These are phyloP conservation scores for Backusella psychrophila DNA, from an alignment of 192 early-diverging fungal species.

Conservation along the genomic window DNA sequence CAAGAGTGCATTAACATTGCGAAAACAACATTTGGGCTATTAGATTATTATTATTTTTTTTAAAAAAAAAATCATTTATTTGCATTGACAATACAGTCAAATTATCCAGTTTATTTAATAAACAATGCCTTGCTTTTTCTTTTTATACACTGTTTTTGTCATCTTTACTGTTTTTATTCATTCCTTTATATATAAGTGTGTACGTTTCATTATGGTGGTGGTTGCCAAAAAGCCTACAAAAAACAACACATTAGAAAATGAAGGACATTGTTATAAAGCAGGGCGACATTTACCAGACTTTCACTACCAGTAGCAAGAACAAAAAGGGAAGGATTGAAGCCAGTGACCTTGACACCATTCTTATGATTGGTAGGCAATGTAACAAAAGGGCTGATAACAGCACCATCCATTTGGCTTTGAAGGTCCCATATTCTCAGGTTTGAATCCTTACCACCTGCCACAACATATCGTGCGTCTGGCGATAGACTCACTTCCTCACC, in stretches of 20 bases:
- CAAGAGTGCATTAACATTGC: constrained; percentile 4
- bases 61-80: too few relatives aligned
- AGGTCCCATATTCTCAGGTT: constrained; percentile 20
- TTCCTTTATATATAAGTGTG: not conserved
- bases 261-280: not conserved
- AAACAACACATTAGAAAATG: not conserved
- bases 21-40: constrained; percentile 30
- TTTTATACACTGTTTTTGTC: not conserved
- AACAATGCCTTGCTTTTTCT: too few relatives aligned
- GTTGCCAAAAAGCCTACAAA: constrained; percentile 11
- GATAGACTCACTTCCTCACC: constrained; percentile 61
- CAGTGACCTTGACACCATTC: constrained; percentile 3
- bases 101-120: not conserved
- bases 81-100: not conserved
- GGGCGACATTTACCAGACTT: constrained; percentile 57
- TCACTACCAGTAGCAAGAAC: constrained; percentile 69
- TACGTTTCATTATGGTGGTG: not conserved
- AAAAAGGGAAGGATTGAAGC: constrained; percentile 71
- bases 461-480: constrained; percentile 73
- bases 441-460: constrained; percentile 48
- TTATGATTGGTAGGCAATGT: constrained; percentile 4
- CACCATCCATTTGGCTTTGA: not conserved
- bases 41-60: not conserved
- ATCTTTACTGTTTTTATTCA: not conserved
- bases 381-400: not conserved